Percentiles rank a stretch among this genome's conserved stretches.
These are phyloP conservation scores for Ricinus communis DNA, from an alignment of 345 rosid genomes.

Conservation along the genomic window DNA sequence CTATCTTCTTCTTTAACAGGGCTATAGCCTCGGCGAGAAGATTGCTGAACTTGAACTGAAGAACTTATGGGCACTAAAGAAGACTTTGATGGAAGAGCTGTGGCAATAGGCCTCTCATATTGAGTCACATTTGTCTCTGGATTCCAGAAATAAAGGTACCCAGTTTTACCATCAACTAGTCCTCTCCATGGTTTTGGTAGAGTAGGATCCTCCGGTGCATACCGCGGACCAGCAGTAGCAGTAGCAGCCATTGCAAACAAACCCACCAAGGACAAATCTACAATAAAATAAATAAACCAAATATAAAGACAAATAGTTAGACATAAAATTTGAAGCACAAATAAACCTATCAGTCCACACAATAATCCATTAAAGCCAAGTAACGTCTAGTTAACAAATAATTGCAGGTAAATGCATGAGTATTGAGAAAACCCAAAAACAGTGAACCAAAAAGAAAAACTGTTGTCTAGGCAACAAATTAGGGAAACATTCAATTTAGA, in stretches of 20 bases:
- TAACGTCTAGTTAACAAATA: no score
- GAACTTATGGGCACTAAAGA: conserved; percentile 50
- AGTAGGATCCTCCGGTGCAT: conserved; percentile 88
- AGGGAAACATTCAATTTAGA: no score
- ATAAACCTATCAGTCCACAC: background rate
- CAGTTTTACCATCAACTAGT: conserved; percentile 86
- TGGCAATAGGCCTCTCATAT: conserved; percentile 64
- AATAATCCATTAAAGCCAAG: background rate
- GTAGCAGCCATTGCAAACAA: conserved; percentile 46
- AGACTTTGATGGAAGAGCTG: conserved; percentile 31
- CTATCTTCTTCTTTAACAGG: conserved; percentile 58
- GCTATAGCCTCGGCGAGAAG: conserved; percentile 43
- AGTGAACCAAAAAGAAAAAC: no score
- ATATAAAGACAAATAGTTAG: background rate
- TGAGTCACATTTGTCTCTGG: conserved; percentile 95
- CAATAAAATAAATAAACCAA: background rate
- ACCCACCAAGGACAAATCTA: conserved; percentile 7
- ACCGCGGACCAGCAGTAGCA: conserved; percentile 58
- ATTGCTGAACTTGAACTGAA: conserved; percentile 58
- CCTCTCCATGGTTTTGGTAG: conserved; percentile 99
- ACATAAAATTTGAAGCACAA: background rate
- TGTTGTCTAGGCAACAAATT: no score
- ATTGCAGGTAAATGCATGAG: no score
- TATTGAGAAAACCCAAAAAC: background rate
- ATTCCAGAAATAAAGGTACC: conserved; percentile 94